Percentiles rank a stretch among this genome's conserved stretches.
These are phyloP conservation scores for Suillus bovinus DNA, from an alignment of 768 basidiomycete genomes.

Conservation along the genomic window DNA sequence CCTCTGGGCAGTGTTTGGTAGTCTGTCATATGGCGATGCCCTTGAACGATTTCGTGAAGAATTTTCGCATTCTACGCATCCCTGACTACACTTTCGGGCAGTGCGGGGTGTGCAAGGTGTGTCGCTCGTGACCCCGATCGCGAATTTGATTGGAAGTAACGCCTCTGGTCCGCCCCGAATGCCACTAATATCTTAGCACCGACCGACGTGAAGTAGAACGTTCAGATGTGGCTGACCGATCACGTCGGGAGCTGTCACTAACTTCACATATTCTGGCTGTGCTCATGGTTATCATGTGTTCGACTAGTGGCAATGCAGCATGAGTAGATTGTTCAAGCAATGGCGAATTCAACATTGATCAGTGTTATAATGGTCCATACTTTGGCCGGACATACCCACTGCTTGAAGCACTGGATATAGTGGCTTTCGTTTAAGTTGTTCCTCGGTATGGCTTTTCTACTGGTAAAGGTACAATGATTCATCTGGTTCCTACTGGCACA, in stretches of 20 bases:
- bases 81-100: conserved; percentile 29
- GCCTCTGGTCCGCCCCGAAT: conserved; percentile 14
- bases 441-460: conserved; percentile 16
- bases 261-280: conserved; percentile 41
- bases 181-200: not conserved
- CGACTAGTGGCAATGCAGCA: conserved; percentile 10
- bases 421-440: conserved; percentile 30
- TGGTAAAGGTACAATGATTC: not conserved
- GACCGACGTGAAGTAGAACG: conserved; percentile 36
- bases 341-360: not conserved
- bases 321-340: not conserved
- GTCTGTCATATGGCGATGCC: not conserved
- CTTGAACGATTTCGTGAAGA: not conserved
- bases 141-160: too few relatives aligned
- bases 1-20: not conserved
- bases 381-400: conserved; percentile 16
- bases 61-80: not conserved
- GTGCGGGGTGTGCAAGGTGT: too few relatives aligned
- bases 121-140: too few relatives aligned
- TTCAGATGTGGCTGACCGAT: conserved; percentile 48
- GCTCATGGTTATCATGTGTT: conserved; percentile 18
- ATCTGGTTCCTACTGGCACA: not conserved
- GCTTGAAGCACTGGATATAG: conserved; percentile 25
- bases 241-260: conserved; percentile 46
- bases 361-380: conserved; percentile 11